These are phyloP conservation scores for Claviceps cyperi DNA, from an alignment of 2,329 filamentous ascomycete genomes.

Conservation along the genomic window DNA sequence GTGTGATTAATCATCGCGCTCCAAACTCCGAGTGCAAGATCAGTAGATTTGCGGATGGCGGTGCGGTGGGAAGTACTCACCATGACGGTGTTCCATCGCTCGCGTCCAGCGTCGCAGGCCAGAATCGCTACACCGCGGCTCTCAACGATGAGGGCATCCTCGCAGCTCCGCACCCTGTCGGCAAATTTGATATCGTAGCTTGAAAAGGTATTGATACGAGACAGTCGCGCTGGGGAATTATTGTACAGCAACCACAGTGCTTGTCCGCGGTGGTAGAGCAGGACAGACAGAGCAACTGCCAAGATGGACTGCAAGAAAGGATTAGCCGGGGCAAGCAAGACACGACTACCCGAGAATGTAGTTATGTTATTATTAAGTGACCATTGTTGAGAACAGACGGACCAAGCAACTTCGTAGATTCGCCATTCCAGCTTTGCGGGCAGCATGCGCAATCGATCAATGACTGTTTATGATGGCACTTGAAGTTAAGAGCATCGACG, in stretches of 20 bases:
- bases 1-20: background rate
- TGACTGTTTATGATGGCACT: background rate
- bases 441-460: background rate
- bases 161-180: slow-evolving; percentile 24
- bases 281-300: slow-evolving; percentile 5
- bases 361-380: background rate
- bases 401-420: background rate
- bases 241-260: slow-evolving; percentile 11
- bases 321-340: too few relatives aligned
- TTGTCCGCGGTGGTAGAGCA: slow-evolving; percentile 8
- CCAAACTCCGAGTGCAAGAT: background rate
- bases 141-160: slow-evolving; percentile 24
- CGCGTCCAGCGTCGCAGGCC: slow-evolving; percentile 24
- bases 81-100: slow-evolving; percentile 28
- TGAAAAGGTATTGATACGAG: slow-evolving; percentile 13
- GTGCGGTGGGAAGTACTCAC: slow-evolving; percentile 9
- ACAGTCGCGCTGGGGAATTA: slow-evolving; percentile 18
- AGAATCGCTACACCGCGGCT: slow-evolving; percentile 21
- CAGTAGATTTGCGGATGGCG: background rate
- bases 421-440: background rate
- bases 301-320: slow-evolving; percentile 11
- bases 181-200: slow-evolving; percentile 19
- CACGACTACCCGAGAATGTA: too few relatives aligned
- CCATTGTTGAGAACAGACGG: background rate
- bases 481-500: background rate